These are phyloP conservation scores for Xylaria sp. DNA, from an alignment of 2,329 filamentous ascomycete genomes.

Conservation along the genomic window DNA sequence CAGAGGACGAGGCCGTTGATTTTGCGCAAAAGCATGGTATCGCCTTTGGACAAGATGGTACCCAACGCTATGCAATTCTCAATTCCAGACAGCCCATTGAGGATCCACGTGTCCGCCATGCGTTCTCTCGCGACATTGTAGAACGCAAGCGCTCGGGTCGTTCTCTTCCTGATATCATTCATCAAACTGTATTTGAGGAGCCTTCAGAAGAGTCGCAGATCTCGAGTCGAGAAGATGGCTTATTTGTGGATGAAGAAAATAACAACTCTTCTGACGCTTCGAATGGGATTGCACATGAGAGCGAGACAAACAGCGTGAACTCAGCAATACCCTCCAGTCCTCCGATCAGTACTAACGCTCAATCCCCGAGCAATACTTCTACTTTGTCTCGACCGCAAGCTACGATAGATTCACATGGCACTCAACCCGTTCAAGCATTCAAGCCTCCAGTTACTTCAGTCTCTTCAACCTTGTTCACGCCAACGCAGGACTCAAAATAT, in stretches of 20 bases:
- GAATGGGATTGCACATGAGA: slow-evolving; percentile 19
- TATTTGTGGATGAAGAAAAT: slow-evolving; percentile 46
- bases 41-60: slow-evolving; percentile 58
- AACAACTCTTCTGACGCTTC: slow-evolving; percentile 22
- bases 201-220: slow-evolving; percentile 12
- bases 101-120: slow-evolving; percentile 63
- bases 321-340: slow-evolving; percentile 29
- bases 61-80: slow-evolving; percentile 57
- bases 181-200: slow-evolving; percentile 61
- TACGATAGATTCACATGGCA: slow-evolving; percentile 6
- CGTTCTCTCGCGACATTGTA: slow-evolving; percentile 66
- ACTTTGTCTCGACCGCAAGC: slow-evolving; percentile 1
- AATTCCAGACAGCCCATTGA: slow-evolving; percentile 58
- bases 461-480: background rate
- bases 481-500: background rate
- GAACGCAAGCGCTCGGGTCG: slow-evolving; percentile 68
- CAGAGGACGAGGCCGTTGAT: slow-evolving; percentile 71
- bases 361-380: slow-evolving; percentile 20
- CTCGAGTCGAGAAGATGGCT: slow-evolving; percentile 38
- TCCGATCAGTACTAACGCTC: slow-evolving; percentile 4
- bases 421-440: slow-evolving; percentile 8
- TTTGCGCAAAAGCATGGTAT: slow-evolving; percentile 71
- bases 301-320: slow-evolving; percentile 32
- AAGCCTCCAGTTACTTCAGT: background rate
- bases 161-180: slow-evolving; percentile 66